These are phyloP conservation scores for Tetracladium setigerum DNA, from an alignment of 495 filamentous ascomycete species.

Conservation along the genomic window DNA sequence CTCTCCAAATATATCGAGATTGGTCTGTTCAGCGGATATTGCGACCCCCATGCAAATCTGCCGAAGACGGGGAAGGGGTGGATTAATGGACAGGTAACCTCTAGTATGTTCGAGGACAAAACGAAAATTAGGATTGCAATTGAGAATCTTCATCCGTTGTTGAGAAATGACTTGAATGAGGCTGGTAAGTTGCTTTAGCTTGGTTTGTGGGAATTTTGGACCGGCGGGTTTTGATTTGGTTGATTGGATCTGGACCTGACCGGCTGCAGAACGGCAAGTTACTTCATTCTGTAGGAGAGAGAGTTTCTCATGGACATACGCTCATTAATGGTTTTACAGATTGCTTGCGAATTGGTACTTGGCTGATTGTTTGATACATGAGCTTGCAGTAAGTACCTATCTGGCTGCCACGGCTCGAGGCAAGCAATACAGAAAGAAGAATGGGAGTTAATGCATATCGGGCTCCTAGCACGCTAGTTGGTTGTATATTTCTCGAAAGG, in stretches of 20 bases:
- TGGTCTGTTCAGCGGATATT: constrained; percentile 1
- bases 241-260: too few relatives aligned
- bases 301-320: too few relatives aligned
- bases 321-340: too few relatives aligned
- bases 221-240: too few relatives aligned
- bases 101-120: neutral
- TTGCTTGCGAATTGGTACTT: neutral
- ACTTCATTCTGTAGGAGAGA: too few relatives aligned
- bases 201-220: too few relatives aligned
- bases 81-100: neutral
- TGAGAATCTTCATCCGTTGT: constrained; percentile 2
- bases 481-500: too few relatives aligned
- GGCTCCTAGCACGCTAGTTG: too few relatives aligned
- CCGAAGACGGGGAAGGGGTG: neutral
- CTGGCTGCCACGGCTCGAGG: too few relatives aligned
- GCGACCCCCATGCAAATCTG: neutral
- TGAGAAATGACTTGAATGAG: constrained; percentile 2
- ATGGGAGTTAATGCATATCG: too few relatives aligned
- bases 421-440: too few relatives aligned
- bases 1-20: neutral
- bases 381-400: neutral
- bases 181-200: neutral
- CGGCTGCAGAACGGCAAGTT: too few relatives aligned
- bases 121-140: neutral
- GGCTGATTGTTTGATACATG: neutral